phyloP scores from a whole-genome alignment of 78 protist species.

The Pelomyxa schiedti region DNA sequence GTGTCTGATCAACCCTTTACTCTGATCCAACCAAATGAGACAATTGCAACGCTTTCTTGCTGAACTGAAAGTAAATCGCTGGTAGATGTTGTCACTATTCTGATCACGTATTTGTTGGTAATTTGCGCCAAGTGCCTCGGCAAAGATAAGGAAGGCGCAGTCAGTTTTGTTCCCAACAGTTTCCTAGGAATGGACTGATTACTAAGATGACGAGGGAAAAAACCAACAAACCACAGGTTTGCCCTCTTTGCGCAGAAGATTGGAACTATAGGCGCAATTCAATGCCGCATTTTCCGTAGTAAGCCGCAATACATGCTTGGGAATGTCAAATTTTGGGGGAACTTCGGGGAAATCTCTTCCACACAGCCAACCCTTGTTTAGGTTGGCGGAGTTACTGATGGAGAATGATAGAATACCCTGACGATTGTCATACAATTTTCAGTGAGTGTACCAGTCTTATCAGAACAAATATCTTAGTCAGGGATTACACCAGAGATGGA shows the following conservation, averaged over 20 bases:
- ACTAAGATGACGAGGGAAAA: too few relatives aligned
- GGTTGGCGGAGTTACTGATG: too few relatives aligned
- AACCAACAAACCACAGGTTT: too few relatives aligned
- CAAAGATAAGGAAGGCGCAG: constrained; percentile 41
- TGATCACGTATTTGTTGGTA: constrained; percentile 35
- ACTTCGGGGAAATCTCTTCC: too few relatives aligned
- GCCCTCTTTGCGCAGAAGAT: too few relatives aligned
- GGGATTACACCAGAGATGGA: too few relatives aligned
- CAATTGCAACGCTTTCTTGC: constrained; percentile 35
- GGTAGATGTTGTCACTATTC: constrained; percentile 3
- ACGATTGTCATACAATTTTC: constrained; percentile 54
- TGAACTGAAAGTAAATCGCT: constrained; percentile 66
- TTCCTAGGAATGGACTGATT: too few relatives aligned
- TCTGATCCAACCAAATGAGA: background rate
- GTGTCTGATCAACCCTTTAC: background rate
- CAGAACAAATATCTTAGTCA: constrained; percentile 65
- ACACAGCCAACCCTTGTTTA: too few relatives aligned
- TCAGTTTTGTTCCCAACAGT: constrained; percentile 55
- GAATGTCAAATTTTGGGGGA: background rate
- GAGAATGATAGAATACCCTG: background rate
- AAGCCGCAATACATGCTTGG: background rate
- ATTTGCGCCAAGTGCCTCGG: constrained; percentile 14
- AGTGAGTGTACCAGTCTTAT: constrained; percentile 75
- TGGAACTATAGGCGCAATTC: too few relatives aligned
- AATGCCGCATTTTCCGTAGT: background rate